Percentiles rank a stretch among this genome's conserved stretches.
phyloP scores from a whole-genome alignment of 345 rosid species.

The Camelina neglecta region DNA sequence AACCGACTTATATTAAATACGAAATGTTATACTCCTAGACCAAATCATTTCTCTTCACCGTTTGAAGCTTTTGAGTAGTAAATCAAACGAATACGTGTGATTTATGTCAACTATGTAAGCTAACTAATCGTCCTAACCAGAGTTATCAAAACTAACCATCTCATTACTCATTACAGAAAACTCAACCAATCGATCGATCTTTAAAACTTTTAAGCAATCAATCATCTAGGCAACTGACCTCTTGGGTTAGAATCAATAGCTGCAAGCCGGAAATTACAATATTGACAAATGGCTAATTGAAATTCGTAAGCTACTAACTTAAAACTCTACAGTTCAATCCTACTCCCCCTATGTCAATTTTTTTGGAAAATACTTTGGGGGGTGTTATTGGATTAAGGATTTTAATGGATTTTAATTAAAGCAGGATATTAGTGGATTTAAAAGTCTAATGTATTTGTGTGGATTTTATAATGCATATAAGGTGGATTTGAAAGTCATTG shows the following conservation, averaged over 20 bases:
- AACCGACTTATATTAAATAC: too few relatives aligned
- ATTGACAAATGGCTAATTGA: not conserved
- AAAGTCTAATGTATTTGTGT: too few relatives aligned
- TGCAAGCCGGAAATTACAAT: not conserved
- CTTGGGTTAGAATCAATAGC: not conserved
- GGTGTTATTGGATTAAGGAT: too few relatives aligned
- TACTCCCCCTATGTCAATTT: too few relatives aligned
- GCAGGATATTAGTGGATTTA: too few relatives aligned
- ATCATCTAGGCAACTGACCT: not conserved
- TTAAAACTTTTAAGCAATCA: not conserved
- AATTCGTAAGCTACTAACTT: not conserved
- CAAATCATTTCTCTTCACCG: too few relatives aligned
- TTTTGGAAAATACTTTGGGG: too few relatives aligned
- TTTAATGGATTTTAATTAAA: too few relatives aligned
- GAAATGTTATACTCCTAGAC: too few relatives aligned
- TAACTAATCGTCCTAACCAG: not conserved
- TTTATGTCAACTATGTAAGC: not conserved
- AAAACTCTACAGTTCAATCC: not conserved
- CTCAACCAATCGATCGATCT: not conserved
- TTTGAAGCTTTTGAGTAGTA: not conserved
- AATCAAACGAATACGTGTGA: not conserved
- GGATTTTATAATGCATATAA: too few relatives aligned
- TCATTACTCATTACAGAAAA: not conserved
- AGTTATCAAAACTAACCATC: not conserved
- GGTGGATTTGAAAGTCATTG: too few relatives aligned